A percentile compares a stretch with the other conserved stretches of the same genome.
phyloP scores from a whole-genome alignment of 768 basidiomycete species.

The Cystobasidium tubakii region DNA sequence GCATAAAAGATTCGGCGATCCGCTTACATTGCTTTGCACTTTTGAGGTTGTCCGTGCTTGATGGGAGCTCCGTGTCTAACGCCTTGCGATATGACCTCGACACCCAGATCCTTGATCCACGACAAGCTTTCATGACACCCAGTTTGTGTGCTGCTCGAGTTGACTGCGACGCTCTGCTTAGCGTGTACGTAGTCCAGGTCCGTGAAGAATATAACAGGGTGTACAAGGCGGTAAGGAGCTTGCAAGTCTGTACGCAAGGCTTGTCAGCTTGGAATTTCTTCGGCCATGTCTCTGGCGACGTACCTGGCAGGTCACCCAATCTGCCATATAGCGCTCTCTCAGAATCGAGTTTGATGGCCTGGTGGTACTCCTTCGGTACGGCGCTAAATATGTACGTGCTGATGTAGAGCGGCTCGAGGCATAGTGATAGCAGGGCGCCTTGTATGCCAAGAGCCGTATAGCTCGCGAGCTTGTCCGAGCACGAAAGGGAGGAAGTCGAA shows the following conservation, averaged over 20 bases:
- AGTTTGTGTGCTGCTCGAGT: not conserved
- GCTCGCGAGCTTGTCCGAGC: constrained; percentile 85
- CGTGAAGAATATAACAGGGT: constrained; percentile 44
- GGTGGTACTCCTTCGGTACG: constrained; percentile 53
- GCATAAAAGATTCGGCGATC: too few relatives aligned
- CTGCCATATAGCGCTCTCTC: constrained; percentile 63
- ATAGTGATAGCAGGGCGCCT: constrained; percentile 63
- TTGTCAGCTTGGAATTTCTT: not conserved
- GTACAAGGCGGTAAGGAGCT: not conserved
- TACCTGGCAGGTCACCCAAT: constrained; percentile 49
- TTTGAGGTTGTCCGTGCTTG: constrained; percentile 51
- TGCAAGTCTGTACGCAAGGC: constrained; percentile 40
- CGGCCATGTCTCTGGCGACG: not conserved
- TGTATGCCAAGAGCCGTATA: constrained; percentile 83
- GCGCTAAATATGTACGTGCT: constrained; percentile 66
- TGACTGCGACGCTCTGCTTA: not conserved
- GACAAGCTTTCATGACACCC: constrained; percentile 57
- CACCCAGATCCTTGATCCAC: constrained; percentile 59
- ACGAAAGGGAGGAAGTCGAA: constrained; percentile 77
- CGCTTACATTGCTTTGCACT: constrained; percentile 50
- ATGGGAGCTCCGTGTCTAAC: constrained; percentile 69
- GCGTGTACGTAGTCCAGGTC: not conserved
- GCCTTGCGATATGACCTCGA: constrained; percentile 71
- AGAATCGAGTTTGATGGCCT: constrained; percentile 59
- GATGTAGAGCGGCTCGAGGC: constrained; percentile 62